Base-by-base conservation (phyloP, 257 asterid genomes). In the Striga asiatica region DNA sequence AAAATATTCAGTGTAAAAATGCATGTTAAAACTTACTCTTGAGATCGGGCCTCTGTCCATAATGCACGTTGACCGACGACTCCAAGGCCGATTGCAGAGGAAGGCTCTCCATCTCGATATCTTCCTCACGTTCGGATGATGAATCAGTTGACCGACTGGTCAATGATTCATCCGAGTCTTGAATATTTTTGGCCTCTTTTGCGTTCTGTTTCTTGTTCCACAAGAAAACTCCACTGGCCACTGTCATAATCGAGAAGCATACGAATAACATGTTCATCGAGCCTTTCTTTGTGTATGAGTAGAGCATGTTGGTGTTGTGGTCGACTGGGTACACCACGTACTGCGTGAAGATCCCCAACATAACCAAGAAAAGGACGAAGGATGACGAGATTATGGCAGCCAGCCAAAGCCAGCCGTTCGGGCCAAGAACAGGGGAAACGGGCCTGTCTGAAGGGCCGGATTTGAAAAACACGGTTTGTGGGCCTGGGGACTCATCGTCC, bases 401-500 rank as follows among this genome's bases (percentile, higher is more conserved):
- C 0, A 92, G 84, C 94, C 97, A 92, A 3, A 92, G 81, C 94
- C 95, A 88, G n/a, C 82, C 74, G 43, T 84, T 73, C 61, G 74
- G 85, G 57, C 98, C 97, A 25, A 88, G 61, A 11, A 78, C 56
- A 3, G 95, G 76, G 55, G 85, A 61, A 14, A 92, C 70, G 43
- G 95, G 91, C 12, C 62, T 71, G 60, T 92, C 95, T 1, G 78
- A 56, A 23, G 78, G 22, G 12, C 66, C 38, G 2, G 98, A 93
- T 28, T 76, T 79, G 88, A 92, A 84, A 50, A 58, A 52, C 11
- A 92, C 45, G 31, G 80, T 65, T 19, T 76, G 73, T 28, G 75
- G 70, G 6, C 71, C 20, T 1, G 51, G 17, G 64, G 13, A n/a
- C 20, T 13, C 13, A 18, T 72, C 58, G 66, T 76, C 85, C 14